These are phyloP conservation scores for Periconia sp. DNA, from an alignment of 2,329 filamentous ascomycete genomes.

Conservation along the genomic window DNA sequence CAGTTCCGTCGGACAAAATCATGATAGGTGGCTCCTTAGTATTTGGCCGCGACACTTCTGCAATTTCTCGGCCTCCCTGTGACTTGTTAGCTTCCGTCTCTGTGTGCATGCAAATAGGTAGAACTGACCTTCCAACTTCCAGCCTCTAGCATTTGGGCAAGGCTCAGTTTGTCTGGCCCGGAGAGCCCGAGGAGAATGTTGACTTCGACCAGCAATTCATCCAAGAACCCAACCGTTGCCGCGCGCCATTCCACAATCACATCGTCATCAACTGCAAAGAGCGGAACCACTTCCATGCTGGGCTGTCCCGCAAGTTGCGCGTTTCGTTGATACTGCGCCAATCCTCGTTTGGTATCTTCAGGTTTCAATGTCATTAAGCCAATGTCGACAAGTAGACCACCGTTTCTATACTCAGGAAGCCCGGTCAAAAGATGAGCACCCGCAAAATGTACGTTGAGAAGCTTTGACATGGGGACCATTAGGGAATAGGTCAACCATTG, in stretches of 20 bases:
- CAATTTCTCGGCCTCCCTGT: constrained; percentile 89
- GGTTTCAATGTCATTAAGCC: constrained; percentile 77
- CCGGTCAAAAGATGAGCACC: constrained; percentile 84
- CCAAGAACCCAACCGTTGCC: constrained; percentile 72
- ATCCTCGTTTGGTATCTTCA: constrained; percentile 68
- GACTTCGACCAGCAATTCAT: constrained; percentile 69
- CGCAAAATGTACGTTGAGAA: constrained; percentile 79
- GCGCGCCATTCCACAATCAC: constrained; percentile 81
- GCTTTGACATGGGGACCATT: constrained; percentile 84
- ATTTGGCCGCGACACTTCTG: constrained; percentile 91
- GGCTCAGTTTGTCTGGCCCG: constrained; percentile 69
- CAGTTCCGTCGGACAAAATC: constrained; percentile 93
- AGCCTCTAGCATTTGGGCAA: constrained; percentile 91
- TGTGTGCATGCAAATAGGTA: neutral
- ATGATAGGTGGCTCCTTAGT: constrained; percentile 96
- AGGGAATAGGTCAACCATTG: constrained; percentile 95
- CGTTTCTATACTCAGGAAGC: constrained; percentile 89
- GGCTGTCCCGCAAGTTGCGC: constrained; percentile 71
- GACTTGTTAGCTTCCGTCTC: constrained; percentile 28
- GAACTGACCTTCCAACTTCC: constrained; percentile 91
- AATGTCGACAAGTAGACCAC: constrained; percentile 82
- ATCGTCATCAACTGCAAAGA: constrained; percentile 73
- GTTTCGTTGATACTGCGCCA: constrained; percentile 70
- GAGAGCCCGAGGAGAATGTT: constrained; percentile 68
- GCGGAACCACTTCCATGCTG: constrained; percentile 71